Percentiles rank a stretch among this genome's conserved stretches.
These are phyloP conservation scores for Dictyostelium capitatum DNA, from an alignment of 78 protist species.

Conservation along the genomic window DNA sequence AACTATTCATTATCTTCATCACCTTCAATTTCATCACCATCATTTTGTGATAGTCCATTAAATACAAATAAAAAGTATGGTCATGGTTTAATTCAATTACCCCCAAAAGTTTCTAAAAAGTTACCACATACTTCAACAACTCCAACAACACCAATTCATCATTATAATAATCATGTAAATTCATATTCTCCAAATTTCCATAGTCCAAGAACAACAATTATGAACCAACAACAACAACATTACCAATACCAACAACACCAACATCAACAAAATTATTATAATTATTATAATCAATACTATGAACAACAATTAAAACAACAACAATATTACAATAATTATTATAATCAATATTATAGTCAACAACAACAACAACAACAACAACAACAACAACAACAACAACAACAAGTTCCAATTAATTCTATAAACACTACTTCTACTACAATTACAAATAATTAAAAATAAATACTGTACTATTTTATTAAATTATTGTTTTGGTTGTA, in stretches of 20 bases:
- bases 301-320: background rate
- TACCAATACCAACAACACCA: background rate
- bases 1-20: background rate
- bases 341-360: background rate
- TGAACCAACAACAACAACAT: background rate
- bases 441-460: background rate
- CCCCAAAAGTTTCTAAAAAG: background rate
- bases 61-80: slow-evolving; percentile 14
- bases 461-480: no score
- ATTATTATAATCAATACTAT: background rate
- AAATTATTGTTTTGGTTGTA: no score
- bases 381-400: slow-evolving; percentile 24
- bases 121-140: background rate
- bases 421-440: background rate
- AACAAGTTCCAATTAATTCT: background rate
- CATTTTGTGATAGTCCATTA: background rate
- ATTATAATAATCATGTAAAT: background rate
- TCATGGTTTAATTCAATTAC: slow-evolving; percentile 5
- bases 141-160: background rate
- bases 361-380: background rate
- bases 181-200: background rate
- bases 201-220: background rate
- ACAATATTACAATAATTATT: background rate
- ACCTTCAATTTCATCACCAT: background rate
- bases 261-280: background rate